These are phyloP conservation scores for Lentinula sp. DNA, from an alignment of 768 basidiomycete genomes.

Conservation along the genomic window DNA sequence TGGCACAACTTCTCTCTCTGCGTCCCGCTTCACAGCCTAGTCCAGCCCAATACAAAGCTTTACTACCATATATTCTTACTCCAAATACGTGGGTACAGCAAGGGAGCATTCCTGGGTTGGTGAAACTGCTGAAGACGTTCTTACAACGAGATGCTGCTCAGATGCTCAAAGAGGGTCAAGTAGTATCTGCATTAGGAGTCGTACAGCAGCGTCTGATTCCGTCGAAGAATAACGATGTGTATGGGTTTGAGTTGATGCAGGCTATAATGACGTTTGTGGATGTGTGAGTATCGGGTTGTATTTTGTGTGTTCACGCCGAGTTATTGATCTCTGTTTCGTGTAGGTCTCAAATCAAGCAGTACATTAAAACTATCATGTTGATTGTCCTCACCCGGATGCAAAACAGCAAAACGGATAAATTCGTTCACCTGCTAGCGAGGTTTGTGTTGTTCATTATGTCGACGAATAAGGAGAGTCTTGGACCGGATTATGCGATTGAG, in stretches of 20 bases:
- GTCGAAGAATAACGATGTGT: constrained; percentile 80
- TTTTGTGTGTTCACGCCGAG: not conserved
- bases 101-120: constrained; percentile 91
- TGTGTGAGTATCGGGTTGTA: constrained; percentile 47
- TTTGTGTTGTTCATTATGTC: constrained; percentile 78
- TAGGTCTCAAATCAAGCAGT: constrained; percentile 62
- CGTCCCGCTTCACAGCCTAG: constrained; percentile 29
- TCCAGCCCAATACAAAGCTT: constrained; percentile 69
- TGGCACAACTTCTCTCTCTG: constrained; percentile 72
- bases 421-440: constrained; percentile 72
- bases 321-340: not conserved
- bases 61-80: constrained; percentile 79
- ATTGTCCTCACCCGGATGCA: constrained; percentile 79
- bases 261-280: constrained; percentile 67
- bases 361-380: constrained; percentile 69
- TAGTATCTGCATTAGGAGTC: constrained; percentile 77
- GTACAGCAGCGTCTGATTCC: constrained; percentile 87
- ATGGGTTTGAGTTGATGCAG: constrained; percentile 88
- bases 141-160: constrained; percentile 60
- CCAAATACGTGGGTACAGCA: constrained; percentile 90
- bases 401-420: constrained; percentile 83
- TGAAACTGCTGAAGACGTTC: constrained; percentile 82
- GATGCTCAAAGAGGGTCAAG: constrained; percentile 67
- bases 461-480: constrained; percentile 63
- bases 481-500: constrained; percentile 75